Base-by-base conservation (phyloP, 2,329 filamentous ascomycete species). In the Xylaria sp. region DNA sequence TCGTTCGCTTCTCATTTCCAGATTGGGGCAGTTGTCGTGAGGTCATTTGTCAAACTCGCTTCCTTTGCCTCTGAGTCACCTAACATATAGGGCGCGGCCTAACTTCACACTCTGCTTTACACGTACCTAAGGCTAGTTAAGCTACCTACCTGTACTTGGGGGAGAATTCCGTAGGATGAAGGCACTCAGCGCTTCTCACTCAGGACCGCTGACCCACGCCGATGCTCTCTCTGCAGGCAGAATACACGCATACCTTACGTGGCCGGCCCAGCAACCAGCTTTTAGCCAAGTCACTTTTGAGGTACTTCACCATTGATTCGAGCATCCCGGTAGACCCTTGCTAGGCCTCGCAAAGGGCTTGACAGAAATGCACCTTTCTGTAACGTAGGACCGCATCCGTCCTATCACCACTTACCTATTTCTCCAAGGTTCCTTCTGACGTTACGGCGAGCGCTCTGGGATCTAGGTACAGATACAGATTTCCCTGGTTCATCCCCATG, bases 1-100 rank as follows among this genome's bases (percentile, higher is more conserved):
- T 64, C 62, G 63, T 71, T 75, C 74, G 74, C 74, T 76, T 76
- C 69, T 57, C 58, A 64, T 69, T 76, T 71, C 72, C 72, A 43
- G 43, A 72, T 74, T 50, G 49, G 66, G 72, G 45, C 39, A 37
- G 44, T 43, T 59, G 45, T 41, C 39, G 52, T 56, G 54, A 60
- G 62, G 54, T 64, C 59, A 56, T 58, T 62, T 59, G 54, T 59
- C 54, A 59, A 51, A 52, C 52, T 50, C 47, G 22, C 48, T 55
- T 50, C 38, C 40, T 56, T 38, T 45, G 48, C 52, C 52, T 56
- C 57, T 60, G 43, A 48, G 39, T 22, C 42, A 21, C 16, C 39
- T 42, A n/a, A n/a, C n/a, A n/a, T n/a, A n/a, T n/a, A 22, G 48
- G 42, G 48, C 41, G 46, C 52, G 42, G 53, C 18, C 47, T 50